Evolutionary conservation across 768 basidiomycete species (phyloP), one percentile per base, ranked within the genome.

Genomic region (Mycena capillaripes): DNA sequence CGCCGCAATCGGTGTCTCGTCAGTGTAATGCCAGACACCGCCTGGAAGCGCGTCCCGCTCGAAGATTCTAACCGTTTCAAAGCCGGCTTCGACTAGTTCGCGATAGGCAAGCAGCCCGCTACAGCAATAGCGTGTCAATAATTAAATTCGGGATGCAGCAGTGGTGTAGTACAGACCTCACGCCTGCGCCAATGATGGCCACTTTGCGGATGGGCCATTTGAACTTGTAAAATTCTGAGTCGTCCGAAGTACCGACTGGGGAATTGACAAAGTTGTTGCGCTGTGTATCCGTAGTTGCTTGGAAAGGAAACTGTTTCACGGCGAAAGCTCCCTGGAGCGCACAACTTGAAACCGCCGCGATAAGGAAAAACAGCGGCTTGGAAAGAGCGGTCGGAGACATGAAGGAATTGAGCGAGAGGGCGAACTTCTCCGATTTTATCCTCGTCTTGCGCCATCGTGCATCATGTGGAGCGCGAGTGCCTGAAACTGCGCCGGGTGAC

Each of bases 1-100:
- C 3, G 83, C 79, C 60, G 80, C 73, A 3, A 78, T 69, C 6
- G 84, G 80, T 4, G 71, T 74, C 59, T 85, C 83, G 7, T 84
- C 84, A 0, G 83, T 82, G 61, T 84, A 85, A 66, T 83, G 83
- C 84, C 84, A 85, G 64, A 81, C 82, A 11, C 84, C 84, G 4
- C 84, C 84, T 1, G 85, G 84, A 0, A 79, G 61, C 30, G 76
- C 66, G 70, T 85, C 85, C 23, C 85, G 81, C 32, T 74, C 73
- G 52, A 74, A 74, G 8, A 74, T 68, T 27, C 48, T 44, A 23
- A 74, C 63, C 9, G 58, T 60, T 30, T 83, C 80, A 63, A 81
- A 82, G 3, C 84, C 84, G 1, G 80, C 80, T 34, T 80, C 72
- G 8, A 73, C 62, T 34, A 86, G 75, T 67, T 84, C 83, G 1